Percentiles rank a stretch among this genome's conserved stretches.
Evolutionary conservation across 805 yeast genomes (phyloP).

Genomic region (Candida xyloterini): DNA sequence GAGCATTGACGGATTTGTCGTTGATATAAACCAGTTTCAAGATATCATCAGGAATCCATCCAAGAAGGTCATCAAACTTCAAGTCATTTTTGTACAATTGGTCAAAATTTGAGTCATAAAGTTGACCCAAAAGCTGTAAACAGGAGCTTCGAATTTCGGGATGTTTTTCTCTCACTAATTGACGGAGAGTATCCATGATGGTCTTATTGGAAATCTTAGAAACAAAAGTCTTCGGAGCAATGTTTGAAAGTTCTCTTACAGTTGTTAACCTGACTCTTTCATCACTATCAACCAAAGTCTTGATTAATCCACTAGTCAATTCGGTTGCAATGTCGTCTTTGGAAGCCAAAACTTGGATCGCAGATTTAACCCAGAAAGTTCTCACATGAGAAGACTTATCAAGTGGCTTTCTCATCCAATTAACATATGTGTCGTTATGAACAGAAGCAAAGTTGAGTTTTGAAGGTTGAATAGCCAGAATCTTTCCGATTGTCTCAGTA

Average conservation of each 20-base stretch:
- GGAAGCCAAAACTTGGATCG: conserved; percentile 44
- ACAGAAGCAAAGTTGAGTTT: conserved; percentile 54
- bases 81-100: conserved; percentile 25
- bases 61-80: conserved; percentile 33
- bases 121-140: conserved; percentile 49
- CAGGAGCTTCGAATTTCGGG: conserved; percentile 59
- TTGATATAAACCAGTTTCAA: conserved; percentile 71
- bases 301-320: conserved; percentile 54
- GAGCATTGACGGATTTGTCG: conserved; percentile 59
- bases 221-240: conserved; percentile 47
- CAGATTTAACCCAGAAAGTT: conserved; percentile 62
- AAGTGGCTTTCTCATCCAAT: conserved; percentile 72
- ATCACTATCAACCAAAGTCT: conserved; percentile 71
- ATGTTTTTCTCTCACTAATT: conserved; percentile 70
- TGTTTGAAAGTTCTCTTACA: conserved; percentile 45
- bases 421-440: conserved; percentile 59
- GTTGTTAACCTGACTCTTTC: conserved; percentile 68
- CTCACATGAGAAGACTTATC: conserved; percentile 68
- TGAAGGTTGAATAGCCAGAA: conserved; percentile 49
- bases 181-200: conserved; percentile 53
- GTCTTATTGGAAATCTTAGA: conserved; percentile 44
- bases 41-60: conserved; percentile 62
- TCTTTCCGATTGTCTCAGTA: conserved; percentile 67
- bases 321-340: conserved; percentile 50
- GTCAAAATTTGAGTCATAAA: conserved; percentile 49